These are phyloP conservation scores for Dactylellina parvicollis DNA, from an alignment of 2,329 filamentous ascomycete genomes.

Conservation along the genomic window DNA sequence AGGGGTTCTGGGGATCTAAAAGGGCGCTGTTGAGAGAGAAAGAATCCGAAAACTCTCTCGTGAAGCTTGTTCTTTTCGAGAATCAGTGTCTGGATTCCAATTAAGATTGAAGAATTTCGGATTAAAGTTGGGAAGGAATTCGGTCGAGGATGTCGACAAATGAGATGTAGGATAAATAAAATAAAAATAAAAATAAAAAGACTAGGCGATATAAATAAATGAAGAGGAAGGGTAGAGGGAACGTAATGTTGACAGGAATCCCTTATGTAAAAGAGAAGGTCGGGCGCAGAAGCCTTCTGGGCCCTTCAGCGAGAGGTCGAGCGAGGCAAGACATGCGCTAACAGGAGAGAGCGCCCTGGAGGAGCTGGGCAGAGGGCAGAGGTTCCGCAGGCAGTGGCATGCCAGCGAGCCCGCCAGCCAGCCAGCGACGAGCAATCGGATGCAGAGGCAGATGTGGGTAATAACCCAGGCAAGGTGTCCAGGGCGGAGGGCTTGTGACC, in stretches of 20 bases:
- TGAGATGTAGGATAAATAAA: too few species aligned
- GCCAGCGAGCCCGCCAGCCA: slow-evolving; percentile 44
- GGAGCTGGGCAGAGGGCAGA: slow-evolving; percentile 18
- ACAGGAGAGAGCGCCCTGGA: slow-evolving; percentile 20
- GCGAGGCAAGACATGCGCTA: slow-evolving; percentile 43
- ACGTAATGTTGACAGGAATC: slow-evolving; percentile 1
- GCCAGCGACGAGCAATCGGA: slow-evolving; percentile 46
- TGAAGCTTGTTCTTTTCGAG: too few species aligned
- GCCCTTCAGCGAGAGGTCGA: too few species aligned
- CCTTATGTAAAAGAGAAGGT: slow-evolving; percentile 5
- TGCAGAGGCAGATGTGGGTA: slow-evolving; percentile 49
- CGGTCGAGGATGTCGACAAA: too few species aligned
- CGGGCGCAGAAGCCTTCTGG: slow-evolving; percentile 37
- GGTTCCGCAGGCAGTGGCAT: slow-evolving; percentile 31
- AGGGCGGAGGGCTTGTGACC: slow-evolving; percentile 45
- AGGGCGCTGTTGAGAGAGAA: background rate
- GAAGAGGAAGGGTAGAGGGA: background rate
- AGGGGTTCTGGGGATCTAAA: slow-evolving; percentile 5
- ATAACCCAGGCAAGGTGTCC: slow-evolving; percentile 38
- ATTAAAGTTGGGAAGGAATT: too few species aligned
- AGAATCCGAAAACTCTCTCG: too few species aligned
- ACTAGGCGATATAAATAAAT: slow-evolving; percentile 3
- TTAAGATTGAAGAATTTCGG: too few species aligned
- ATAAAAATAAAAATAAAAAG: too few species aligned
- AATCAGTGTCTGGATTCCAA: too few species aligned